Conservation (phyloP, 129 eudicot species). For the Helichrysum umbraculigerum region DNA sequence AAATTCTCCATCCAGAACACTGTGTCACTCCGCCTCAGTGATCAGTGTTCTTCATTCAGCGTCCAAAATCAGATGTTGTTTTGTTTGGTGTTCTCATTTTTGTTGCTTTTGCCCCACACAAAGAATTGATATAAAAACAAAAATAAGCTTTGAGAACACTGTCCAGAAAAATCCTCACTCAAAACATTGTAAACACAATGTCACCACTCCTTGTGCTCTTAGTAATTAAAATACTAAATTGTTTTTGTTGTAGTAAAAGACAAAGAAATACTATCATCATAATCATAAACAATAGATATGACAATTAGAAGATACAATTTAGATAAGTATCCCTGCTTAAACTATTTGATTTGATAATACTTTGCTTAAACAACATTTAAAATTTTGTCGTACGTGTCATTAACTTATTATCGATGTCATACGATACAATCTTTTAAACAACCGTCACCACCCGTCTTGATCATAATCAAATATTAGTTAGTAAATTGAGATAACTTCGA, state of each 20-base stretch:
- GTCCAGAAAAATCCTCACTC: too few relatives aligned
- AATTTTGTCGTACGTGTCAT: not conserved
- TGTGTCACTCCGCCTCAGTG: too few relatives aligned
- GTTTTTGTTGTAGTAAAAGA: not conserved
- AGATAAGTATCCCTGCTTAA: not conserved
- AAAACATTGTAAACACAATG: too few relatives aligned
- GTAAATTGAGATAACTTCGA: not conserved
- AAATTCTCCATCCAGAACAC: too few relatives aligned
- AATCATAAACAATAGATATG: not conserved
- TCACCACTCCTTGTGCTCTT: too few relatives aligned
- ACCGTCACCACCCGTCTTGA: slow-evolving; percentile 3
- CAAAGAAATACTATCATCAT: not conserved
- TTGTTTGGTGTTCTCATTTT: too few relatives aligned
- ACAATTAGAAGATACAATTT: not conserved
- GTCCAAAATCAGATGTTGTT: too few relatives aligned
- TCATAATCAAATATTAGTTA: not conserved
- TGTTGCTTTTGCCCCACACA: too few relatives aligned
- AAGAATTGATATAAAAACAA: too few relatives aligned
- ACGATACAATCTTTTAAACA: not conserved
- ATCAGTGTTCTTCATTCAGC: too few relatives aligned
- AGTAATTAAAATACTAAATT: not conserved
- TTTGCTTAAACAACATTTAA: not conserved
- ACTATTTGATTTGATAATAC: not conserved
- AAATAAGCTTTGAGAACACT: too few relatives aligned
- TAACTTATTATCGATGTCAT: slow-evolving; percentile 13